These are phyloP conservation scores for Mariannaea elegans DNA, from an alignment of 2,329 filamentous ascomycete genomes.

Conservation along the genomic window DNA sequence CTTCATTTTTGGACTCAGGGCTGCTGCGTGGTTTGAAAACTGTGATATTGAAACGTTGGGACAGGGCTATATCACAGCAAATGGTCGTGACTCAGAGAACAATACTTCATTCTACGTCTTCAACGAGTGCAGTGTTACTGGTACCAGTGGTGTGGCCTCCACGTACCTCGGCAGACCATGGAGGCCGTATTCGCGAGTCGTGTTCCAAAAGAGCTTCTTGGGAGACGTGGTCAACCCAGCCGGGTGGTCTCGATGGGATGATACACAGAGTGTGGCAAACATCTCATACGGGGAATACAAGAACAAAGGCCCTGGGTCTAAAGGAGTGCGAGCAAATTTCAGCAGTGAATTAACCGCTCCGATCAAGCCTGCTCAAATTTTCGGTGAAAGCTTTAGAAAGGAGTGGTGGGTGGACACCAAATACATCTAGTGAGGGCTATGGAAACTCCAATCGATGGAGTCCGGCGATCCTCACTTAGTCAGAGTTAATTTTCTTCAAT, in stretches of 20 bases:
- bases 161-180: slow-evolving; percentile 5
- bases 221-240: background rate
- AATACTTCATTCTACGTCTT: slow-evolving; percentile 4
- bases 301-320: background rate
- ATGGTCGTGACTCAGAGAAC: background rate
- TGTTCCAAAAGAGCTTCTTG: background rate
- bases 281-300: background rate
- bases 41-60: background rate
- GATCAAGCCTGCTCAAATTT: background rate
- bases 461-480: no score
- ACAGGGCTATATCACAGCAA: background rate
- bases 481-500: no score
- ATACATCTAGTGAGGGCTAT: background rate
- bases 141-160: background rate
- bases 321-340: background rate
- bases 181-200: background rate
- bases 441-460: no score
- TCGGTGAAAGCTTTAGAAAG: background rate
- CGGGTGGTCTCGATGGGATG: background rate
- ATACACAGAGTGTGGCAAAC: background rate
- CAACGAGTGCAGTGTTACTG: background rate
- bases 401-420: slow-evolving; percentile 1
- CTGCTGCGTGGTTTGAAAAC: background rate
- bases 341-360: background rate
- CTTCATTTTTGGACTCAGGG: slow-evolving; percentile 1